A percentile compares a stretch with the other conserved stretches of the same genome.
Evolutionary conservation across 2,329 filamentous ascomycete genomes (phyloP).

Genomic region (Hymenoscyphus fraxineus): DNA sequence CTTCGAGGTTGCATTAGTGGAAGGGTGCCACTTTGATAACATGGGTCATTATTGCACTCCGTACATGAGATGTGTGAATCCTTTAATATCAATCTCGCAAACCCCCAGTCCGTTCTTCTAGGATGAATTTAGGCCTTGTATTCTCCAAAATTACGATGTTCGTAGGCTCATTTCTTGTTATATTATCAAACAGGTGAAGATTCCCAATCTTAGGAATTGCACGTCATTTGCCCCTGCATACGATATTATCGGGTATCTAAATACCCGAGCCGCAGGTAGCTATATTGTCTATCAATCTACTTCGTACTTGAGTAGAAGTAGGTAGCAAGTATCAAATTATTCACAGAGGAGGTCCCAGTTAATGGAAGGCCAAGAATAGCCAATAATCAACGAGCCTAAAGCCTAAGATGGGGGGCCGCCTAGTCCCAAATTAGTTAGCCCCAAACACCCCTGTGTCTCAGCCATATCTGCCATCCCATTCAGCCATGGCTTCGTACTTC

Average conservation of each 20-base stretch:
- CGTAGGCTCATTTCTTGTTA: background rate
- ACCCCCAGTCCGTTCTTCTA: background rate
- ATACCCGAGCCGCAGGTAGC: background rate
- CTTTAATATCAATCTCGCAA: background rate
- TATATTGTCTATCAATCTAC: background rate
- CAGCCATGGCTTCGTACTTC: background rate
- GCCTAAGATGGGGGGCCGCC: background rate
- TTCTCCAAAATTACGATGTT: background rate
- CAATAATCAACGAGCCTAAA: no score
- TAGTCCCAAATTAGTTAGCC: background rate
- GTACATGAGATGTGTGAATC: background rate
- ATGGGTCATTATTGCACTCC: background rate
- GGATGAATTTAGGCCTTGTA: background rate
- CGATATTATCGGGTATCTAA: background rate
- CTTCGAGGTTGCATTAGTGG: conserved; percentile 1
- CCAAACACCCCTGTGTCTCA: background rate
- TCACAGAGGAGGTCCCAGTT: no score
- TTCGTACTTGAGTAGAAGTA: no score
- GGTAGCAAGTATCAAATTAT: no score
- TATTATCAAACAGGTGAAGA: background rate
- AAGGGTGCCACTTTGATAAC: background rate
- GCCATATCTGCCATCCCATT: background rate
- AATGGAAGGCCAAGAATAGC: no score
- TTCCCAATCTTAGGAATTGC: background rate
- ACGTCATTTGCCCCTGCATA: background rate